These are phyloP conservation scores for Saccharomycopsis olivae DNA, from an alignment of 805 yeast species.

Conservation along the genomic window DNA sequence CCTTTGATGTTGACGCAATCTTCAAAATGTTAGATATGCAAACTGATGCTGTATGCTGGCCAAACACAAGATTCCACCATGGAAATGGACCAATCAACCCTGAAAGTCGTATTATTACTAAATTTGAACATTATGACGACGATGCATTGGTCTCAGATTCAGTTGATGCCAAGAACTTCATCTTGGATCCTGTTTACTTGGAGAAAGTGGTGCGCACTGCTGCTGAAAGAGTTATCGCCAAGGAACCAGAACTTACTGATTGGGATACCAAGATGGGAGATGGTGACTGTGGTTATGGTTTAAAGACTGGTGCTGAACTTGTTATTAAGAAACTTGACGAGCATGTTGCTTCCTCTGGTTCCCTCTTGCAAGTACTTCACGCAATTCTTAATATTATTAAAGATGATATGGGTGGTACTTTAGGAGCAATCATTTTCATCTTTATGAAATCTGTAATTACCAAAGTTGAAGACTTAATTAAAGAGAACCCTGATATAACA, in stretches of 20 bases:
- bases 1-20: conserved; percentile 20
- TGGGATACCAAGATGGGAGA: conserved; percentile 88
- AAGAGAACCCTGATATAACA: conserved; percentile 22
- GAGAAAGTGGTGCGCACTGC: conserved; percentile 32
- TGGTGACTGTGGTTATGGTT: conserved; percentile 92
- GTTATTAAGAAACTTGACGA: conserved; percentile 4
- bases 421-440: conserved; percentile 81
- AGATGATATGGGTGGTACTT: conserved; percentile 92
- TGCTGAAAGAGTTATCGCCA: conserved; percentile 41
- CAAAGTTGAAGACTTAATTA: conserved; percentile 2
- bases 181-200: conserved; percentile 1
- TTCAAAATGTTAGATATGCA: conserved; percentile 55
- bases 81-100: not conserved
- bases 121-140: conserved; percentile 7
- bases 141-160: conserved; percentile 1
- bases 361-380: conserved; percentile 45
- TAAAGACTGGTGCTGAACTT: conserved; percentile 46
- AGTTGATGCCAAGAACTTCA: not conserved
- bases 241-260: conserved; percentile 77
- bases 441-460: conserved; percentile 48
- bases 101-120: conserved; percentile 1
- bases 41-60: conserved; percentile 80
- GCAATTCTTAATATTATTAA: conserved; percentile 76
- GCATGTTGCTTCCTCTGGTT: conserved; percentile 29
- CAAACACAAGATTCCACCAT: conserved; percentile 3